phyloP scores from a whole-genome alignment of 2,329 filamentous ascomycete genomes.

The Coniochaeta sp. region DNA sequence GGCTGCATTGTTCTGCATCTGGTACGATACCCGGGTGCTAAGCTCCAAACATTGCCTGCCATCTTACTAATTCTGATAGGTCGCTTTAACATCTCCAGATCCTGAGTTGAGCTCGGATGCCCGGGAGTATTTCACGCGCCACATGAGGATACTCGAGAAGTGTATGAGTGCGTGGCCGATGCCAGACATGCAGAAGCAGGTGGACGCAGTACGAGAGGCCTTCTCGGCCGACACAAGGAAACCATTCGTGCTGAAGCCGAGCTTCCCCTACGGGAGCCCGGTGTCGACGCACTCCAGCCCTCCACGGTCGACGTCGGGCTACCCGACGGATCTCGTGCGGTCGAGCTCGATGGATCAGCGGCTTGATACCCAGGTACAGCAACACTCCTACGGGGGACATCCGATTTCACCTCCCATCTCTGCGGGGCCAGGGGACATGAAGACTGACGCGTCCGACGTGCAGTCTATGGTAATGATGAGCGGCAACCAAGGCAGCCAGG shows the following conservation, averaged over 20 bases:
- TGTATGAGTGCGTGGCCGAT: constrained; percentile 80
- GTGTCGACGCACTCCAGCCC: constrained; percentile 55
- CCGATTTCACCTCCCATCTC: constrained; percentile 79
- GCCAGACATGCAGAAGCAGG: constrained; percentile 83
- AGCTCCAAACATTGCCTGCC: constrained; percentile 3
- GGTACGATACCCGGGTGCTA: constrained; percentile 44
- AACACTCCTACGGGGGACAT: constrained; percentile 53
- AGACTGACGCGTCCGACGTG: constrained; percentile 64
- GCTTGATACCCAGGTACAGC: constrained; percentile 44
- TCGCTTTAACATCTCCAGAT: constrained; percentile 89
- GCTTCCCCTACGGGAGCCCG: constrained; percentile 81
- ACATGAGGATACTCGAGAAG: constrained; percentile 88
- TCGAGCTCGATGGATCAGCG: constrained; percentile 46
- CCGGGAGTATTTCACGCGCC: constrained; percentile 80
- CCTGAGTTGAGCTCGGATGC: constrained; percentile 80
- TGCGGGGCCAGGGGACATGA: constrained; percentile 62
- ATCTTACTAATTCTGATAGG: constrained; percentile 42
- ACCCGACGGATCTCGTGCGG: constrained; percentile 38
- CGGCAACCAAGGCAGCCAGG: constrained; percentile 47
- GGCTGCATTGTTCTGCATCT: constrained; percentile 91
- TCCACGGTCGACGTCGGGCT: constrained; percentile 44
- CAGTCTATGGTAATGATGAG: constrained; percentile 67
- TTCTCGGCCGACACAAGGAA: constrained; percentile 82
- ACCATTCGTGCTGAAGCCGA: constrained; percentile 82
- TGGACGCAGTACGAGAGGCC: constrained; percentile 80